These are phyloP conservation scores for Clarireedia homoeocarpa DNA, from an alignment of 2,329 filamentous ascomycete species.

Conservation along the genomic window DNA sequence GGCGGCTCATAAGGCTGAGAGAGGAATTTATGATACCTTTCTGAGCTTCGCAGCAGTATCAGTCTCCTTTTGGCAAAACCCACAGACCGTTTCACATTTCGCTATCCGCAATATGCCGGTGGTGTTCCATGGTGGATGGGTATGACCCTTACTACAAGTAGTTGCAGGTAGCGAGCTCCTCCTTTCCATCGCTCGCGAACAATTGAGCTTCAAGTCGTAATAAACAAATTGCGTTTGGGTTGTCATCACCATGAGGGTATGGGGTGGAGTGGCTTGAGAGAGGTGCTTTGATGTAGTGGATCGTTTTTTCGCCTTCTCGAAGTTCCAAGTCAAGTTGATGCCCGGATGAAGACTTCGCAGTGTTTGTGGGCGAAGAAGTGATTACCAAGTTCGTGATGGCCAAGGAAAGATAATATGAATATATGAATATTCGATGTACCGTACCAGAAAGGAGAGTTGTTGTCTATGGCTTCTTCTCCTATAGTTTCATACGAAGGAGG, in stretches of 20 bases:
- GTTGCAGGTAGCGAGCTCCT: conserved; percentile 16
- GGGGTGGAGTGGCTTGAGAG: too few relatives aligned
- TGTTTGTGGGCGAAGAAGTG: too few relatives aligned
- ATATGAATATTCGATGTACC: too few relatives aligned
- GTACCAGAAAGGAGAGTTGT: too few relatives aligned
- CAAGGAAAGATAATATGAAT: too few relatives aligned
- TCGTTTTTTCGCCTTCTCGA: too few relatives aligned
- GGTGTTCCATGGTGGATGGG: conserved; percentile 25
- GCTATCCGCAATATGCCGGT: conserved; percentile 22
- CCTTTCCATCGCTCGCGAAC: conserved; percentile 3
- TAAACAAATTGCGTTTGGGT: conserved; percentile 1
- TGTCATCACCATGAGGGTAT: conserved; percentile 1
- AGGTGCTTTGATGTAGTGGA: too few relatives aligned
- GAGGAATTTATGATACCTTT: conserved; percentile 15
- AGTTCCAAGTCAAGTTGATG: too few relatives aligned
- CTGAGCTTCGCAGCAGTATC: conserved; percentile 26
- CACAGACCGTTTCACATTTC: conserved; percentile 26
- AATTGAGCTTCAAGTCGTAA: too few relatives aligned
- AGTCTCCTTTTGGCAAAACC: conserved; percentile 27
- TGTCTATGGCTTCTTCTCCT: background rate
- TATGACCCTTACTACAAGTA: conserved; percentile 25
- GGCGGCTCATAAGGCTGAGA: too few relatives aligned
- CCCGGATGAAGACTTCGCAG: too few relatives aligned
- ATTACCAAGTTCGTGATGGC: too few relatives aligned
- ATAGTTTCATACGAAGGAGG: background rate